Base-by-base conservation (phyloP, 352 stramenopile species). In the Globisporangium canariense region DNA sequence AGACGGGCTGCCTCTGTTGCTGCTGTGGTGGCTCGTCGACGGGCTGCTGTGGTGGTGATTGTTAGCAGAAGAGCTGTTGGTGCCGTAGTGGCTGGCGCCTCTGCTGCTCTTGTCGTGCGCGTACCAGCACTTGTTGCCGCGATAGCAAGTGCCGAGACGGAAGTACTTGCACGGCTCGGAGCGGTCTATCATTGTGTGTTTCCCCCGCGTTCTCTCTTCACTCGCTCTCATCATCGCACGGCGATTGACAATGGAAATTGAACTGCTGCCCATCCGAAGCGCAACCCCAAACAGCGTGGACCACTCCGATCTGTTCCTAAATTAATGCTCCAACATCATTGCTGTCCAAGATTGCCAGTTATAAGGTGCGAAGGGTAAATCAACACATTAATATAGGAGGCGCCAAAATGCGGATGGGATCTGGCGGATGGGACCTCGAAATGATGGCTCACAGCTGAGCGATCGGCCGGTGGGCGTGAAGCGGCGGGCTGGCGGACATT, bases 51-150 rank as follows among this genome's bases (percentile, higher is more conserved):
- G 30, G 49, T 28, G 30, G 49, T 55, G 14, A 7, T n/a, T 36
- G 22, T 3, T 46, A 1, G 32, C n/a, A 46, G 34, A 18, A 14
- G 56, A 30, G 30, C 22, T 3, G 2, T 14, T 36, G 49, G 22
- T 55, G 22, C 20, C 45, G 40, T 20, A 4, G 41, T 18, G 32
- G 4, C 13, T 30, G 22, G 9, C 7, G 22, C 5, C 13, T 4
- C 18, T n/a, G 41, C 13, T 36, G 14, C 25, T 38, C 49, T 64
- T 47, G n/a, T 64, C 32, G 58, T 64, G 58, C 32, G 25, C 30
- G 32, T 56, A 64, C 58, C 58, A 64, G 58, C 58, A 64, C n/a
- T 46, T 47, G 45, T 18, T 20, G 30, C 58, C 58, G 58, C 46
- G 58, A 5, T 43, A 20, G 46, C 58, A 64, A n/a, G 10, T 16